Evolutionary conservation across 108 stramenopile species (phyloP), one percentile per base, ranked within the genome.

Genomic region (Fistulifera solaris): DNA sequence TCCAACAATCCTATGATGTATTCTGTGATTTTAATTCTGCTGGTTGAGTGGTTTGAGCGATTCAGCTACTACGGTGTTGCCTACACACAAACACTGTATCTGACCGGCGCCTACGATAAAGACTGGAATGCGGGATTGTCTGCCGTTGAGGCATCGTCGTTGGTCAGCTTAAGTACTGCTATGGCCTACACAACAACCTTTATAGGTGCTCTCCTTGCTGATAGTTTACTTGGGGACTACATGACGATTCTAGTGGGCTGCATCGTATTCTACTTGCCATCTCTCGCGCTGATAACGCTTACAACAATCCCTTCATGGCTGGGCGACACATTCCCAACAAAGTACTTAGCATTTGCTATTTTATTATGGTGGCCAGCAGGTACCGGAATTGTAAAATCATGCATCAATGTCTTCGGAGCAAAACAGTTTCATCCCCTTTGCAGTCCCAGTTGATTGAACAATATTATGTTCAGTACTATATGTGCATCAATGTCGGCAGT

Each of bases 401-500:
- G 78, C 38, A 84, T 92, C 35, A 92, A 88, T 58, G 85, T 92
- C 3, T 85, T 92, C 62, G 90, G 90, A 17, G 90, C 90, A 38
- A 83, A 82, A 41, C 90, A 92, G 55, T 88, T 80, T 63, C 90
- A 92, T 66, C 90, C 90, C 0, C 56, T 88, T 13, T 92, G 58
- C 90, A 92, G 56, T 75, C 77, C 11, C 62, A 72, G 1, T 48
- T 80, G 63, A 85, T 92, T 52, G 81, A 83, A 56, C 53, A 69
- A 1, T 92, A 86, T 54, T 91, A 92, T 46, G 86, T 92, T 21
- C 78, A 81, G 38, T 92, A 88, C 46, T 92, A 92, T 78, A 78
- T 87, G 85, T 84, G 78, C 57, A 92, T 92, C 61, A 92, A 92
- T 55, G 72, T 88, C 38, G 90, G 90, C 1, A 86, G 86, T 13